Evolutionary conservation across 148 eudicot genomes (phyloP), one percentile per base, ranked within the genome.

Genomic region (Fagopyrum tataricum): DNA sequence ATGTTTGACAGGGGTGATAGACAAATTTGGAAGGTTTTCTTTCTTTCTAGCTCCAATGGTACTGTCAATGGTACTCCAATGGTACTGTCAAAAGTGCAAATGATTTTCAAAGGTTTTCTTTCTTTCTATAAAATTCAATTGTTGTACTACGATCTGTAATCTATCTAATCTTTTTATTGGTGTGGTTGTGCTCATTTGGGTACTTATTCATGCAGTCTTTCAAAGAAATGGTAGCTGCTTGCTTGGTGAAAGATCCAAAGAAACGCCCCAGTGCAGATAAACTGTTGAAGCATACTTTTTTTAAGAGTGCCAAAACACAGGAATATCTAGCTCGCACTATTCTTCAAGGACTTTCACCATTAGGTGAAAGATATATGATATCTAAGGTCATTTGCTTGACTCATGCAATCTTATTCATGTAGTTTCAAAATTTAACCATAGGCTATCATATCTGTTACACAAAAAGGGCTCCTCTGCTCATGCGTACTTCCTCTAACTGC

Each of bases 1-100:
- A 90, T 92, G 96, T 95, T 88, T 83, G 99, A 95, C 74, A 78
- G 88, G 43, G 97, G 99, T 64, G 99, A 95, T 78, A 84, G 99
- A 73, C 99, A n/a, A n/a, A n/a, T n/a, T n/a, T n/a, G n/a, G n/a
- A n/a, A n/a, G n/a, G n/a, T n/a, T n/a, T n/a, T n/a, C n/a, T n/a
- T n/a, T n/a, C n/a, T n/a, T n/a, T n/a, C n/a, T n/a, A n/a, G n/a
- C n/a, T n/a, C n/a, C n/a, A n/a, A n/a, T n/a, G n/a, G n/a, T n/a
- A n/a, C n/a, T n/a, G n/a, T n/a, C n/a, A n/a, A n/a, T n/a, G n/a
- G n/a, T n/a, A n/a, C n/a, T n/a, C n/a, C n/a, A n/a, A n/a, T n/a
- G n/a, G n/a, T n/a, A n/a, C n/a, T n/a, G n/a, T n/a, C n/a, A n/a
- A n/a, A n/a, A n/a, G n/a, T 97, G 91, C 78, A 94, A 89, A 80